Conservation (phyloP, 306 rosid genomes). For the Nissolia schottii region DNA sequence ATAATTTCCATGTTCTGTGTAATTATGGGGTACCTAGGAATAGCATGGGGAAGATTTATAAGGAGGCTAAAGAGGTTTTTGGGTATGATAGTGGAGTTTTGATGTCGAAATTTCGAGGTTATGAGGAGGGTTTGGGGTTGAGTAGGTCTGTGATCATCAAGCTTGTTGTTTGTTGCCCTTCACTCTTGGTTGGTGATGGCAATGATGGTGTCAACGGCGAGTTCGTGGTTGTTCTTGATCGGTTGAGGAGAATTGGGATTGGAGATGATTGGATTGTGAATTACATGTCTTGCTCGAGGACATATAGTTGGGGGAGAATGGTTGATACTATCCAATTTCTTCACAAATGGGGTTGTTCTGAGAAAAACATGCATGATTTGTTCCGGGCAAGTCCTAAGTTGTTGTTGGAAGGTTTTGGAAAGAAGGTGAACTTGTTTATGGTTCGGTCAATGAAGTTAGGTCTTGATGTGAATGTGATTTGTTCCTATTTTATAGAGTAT, state of each 20-base stretch:
- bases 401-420: slow-evolving; percentile 65
- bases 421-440: slow-evolving; percentile 42
- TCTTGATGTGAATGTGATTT: slow-evolving; percentile 39
- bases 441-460: slow-evolving; percentile 51
- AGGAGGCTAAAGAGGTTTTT: slow-evolving; percentile 62
- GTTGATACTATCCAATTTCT: slow-evolving; percentile 54
- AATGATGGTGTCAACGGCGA: slow-evolving; percentile 24
- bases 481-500: slow-evolving; percentile 43
- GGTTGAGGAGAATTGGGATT: slow-evolving; percentile 48
- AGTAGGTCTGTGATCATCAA: slow-evolving; percentile 46
- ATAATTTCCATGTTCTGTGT: slow-evolving; percentile 51
- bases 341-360: slow-evolving; percentile 45
- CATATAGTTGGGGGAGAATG: slow-evolving; percentile 63
- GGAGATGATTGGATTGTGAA: slow-evolving; percentile 56
- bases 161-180: slow-evolving; percentile 63
- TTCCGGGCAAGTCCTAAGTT: slow-evolving; percentile 45
- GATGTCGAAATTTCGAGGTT: slow-evolving; percentile 47
- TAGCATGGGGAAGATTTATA: slow-evolving; percentile 59
- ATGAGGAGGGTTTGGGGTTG: slow-evolving; percentile 59
- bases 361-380: slow-evolving; percentile 44
- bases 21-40: slow-evolving; percentile 58
- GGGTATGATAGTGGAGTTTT: slow-evolving; percentile 40
- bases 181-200: slow-evolving; percentile 53
- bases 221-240: slow-evolving; percentile 45
- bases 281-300: slow-evolving; percentile 35